Base-by-base conservation (phyloP, 768 basidiomycete species). In the Phaffia australis region DNA sequence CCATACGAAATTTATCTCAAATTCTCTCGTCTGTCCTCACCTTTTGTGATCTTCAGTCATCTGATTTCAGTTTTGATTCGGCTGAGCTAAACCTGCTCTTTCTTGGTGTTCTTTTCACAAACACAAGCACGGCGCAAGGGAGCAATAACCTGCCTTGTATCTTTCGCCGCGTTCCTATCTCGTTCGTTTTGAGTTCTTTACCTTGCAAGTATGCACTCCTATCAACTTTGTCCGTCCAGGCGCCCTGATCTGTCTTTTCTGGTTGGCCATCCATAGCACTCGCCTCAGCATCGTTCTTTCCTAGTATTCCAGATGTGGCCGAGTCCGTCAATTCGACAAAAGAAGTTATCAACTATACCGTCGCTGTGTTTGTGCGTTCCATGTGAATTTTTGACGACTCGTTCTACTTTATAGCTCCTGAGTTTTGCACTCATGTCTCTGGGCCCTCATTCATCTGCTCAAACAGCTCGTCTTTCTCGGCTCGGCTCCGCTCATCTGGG, bases 301-400 rank as follows among this genome's bases (percentile, higher is more conserved):
- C 87, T 0, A 83, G 84, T 0, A 85, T 89, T 64, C 86, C 87
- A 0, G 81, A 85, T 59, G 83, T 91, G 55, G 83, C 87, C 9
- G 75, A 74, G 30, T 87, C 90, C 66, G 74, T 90, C 14, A 57
- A 81, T 29, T 79, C 85, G 0, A 81, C 86, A 0, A 80, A 80
- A 0, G 70, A 81, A 19, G 74, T 85, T 21, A 80, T 88, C 60
- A 86, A 83, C 83, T 74, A 81, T 35, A 80, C 81, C 1, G 79
- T 85, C 1, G 50, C 50, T 48, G 6, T 63, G 4, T 63, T 23
- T 29, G 64, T 65, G 32, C 30, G 64, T 54, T 27, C 29, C 5
- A 4, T 1, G 1, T 21, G 8, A 11, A 19, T 30, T 2, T 23
- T 18, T 5, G 16, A 14, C 14, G 32, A 18, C 27, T 19, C 29